Percentiles rank a stretch among this genome's conserved stretches.
Evolutionary conservation across 2,329 filamentous ascomycete genomes (phyloP).

Genomic region (Fusarium chaquense): DNA sequence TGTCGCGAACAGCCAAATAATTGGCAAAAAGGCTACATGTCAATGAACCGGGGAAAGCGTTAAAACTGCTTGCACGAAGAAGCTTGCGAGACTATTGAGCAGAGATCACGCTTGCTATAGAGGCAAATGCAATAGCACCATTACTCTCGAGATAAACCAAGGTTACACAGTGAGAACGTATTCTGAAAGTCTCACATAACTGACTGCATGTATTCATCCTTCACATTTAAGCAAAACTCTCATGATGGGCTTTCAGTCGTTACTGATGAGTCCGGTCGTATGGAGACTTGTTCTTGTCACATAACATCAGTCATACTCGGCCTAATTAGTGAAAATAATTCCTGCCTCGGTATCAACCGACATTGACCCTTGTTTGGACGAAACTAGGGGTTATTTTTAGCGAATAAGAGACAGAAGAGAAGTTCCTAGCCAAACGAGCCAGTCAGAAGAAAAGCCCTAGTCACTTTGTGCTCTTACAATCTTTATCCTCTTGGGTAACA

Average conservation of each 20-base stretch:
- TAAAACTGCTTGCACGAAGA: neutral
- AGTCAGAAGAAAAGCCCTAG: neutral
- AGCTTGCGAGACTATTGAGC: too few species aligned
- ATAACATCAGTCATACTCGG: neutral
- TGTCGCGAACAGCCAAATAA: neutral
- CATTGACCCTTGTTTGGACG: neutral
- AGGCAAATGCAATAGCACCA: too few species aligned
- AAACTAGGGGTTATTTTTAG: neutral
- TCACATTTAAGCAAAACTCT: neutral
- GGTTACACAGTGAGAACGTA: too few species aligned
- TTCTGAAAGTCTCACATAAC: too few species aligned
- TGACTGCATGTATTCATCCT: fast-evolving
- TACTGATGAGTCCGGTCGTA: neutral
- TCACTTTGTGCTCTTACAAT: neutral
- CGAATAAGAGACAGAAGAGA: neutral
- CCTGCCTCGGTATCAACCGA: fast-evolving
- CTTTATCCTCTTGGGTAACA: neutral
- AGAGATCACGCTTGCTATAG: too few species aligned
- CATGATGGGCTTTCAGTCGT: fast-evolving
- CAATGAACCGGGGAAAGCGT: neutral
- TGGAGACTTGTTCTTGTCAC: neutral
- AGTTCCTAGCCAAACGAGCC: neutral
- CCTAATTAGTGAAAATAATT: neutral
- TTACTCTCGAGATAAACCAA: too few species aligned
- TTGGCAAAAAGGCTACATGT: neutral